Percentiles rank a stretch among this genome's conserved stretches.
phyloP scores from a whole-genome alignment of 2,329 filamentous ascomycete species.

The Sphaerulina vaccinii region DNA sequence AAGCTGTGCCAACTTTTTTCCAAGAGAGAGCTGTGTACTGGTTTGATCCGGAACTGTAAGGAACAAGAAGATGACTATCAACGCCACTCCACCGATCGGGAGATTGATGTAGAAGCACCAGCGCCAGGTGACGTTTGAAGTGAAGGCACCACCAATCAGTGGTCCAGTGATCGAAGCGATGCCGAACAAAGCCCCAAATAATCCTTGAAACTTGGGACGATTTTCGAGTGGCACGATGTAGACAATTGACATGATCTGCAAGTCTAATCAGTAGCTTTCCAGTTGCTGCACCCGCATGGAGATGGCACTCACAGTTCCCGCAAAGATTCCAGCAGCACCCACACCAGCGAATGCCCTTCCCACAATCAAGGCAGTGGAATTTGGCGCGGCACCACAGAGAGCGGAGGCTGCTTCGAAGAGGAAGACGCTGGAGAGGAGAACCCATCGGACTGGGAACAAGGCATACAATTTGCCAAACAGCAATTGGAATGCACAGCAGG shows the following conservation, averaged over 20 bases:
- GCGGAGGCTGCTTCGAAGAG: slow-evolving; percentile 50
- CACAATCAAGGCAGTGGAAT: slow-evolving; percentile 52
- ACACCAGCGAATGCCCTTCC: slow-evolving; percentile 55
- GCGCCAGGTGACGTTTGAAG: slow-evolving; percentile 48
- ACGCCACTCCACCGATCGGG: slow-evolving; percentile 44
- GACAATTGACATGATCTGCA: too few species aligned
- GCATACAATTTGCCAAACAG: slow-evolving; percentile 44
- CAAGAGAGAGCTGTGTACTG: slow-evolving; percentile 20
- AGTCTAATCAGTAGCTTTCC: too few species aligned
- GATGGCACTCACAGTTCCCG: slow-evolving; percentile 39
- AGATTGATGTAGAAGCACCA: slow-evolving; percentile 55
- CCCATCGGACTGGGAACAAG: slow-evolving; percentile 46
- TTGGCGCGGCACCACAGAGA: slow-evolving; percentile 49
- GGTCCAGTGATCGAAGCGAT: slow-evolving; percentile 50
- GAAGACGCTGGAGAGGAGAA: slow-evolving; percentile 40
- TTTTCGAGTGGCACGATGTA: slow-evolving; percentile 22
- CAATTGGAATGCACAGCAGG: slow-evolving; percentile 44
- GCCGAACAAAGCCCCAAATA: slow-evolving; percentile 44
- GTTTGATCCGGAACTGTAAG: slow-evolving; percentile 13
- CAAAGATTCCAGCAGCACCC: slow-evolving; percentile 53
- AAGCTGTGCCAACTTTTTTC: slow-evolving; percentile 33
- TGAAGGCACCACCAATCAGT: slow-evolving; percentile 53
- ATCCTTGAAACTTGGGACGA: slow-evolving; percentile 21
- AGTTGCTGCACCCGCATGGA: too few species aligned
- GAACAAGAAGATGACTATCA: slow-evolving; percentile 31